Evolutionary conservation across 176 grass and related monocot genomes (phyloP).

Genomic region (Oryza nivara): DNA sequence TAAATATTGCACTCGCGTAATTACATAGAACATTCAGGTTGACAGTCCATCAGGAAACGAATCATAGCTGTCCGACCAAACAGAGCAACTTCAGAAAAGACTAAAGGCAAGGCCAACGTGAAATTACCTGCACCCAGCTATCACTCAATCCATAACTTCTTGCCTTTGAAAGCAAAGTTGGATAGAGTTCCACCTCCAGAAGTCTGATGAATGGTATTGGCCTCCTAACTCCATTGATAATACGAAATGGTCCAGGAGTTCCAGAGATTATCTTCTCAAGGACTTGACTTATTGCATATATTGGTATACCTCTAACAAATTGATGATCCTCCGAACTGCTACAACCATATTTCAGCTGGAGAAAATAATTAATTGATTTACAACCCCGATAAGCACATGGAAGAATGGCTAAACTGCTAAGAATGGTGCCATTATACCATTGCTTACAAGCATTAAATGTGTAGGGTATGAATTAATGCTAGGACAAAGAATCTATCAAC

Average conservation of each 20-base stretch:
- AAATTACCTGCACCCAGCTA: constrained; percentile 90
- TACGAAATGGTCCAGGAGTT: constrained; percentile 61
- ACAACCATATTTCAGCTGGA: constrained; percentile 90
- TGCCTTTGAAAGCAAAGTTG: constrained; percentile 98
- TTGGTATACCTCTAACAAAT: constrained; percentile 98
- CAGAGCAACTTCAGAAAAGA: constrained; percentile 26
- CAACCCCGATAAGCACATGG: constrained; percentile 4
- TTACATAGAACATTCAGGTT: neutral
- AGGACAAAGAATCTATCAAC: neutral
- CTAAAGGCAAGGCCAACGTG: constrained; percentile 22
- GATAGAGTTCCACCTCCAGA: constrained; percentile 95
- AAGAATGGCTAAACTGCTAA: constrained; percentile 1
- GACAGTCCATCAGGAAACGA: neutral
- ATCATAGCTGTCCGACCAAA: constrained; percentile 12
- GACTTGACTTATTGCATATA: constrained; percentile 93
- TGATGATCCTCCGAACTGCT: constrained; percentile 97
- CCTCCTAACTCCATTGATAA: constrained; percentile 83
- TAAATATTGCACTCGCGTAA: neutral
- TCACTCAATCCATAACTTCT: constrained; percentile 97
- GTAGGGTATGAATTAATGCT: neutral
- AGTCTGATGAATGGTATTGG: constrained; percentile 87
- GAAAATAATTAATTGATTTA: constrained; percentile 24
- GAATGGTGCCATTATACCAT: neutral
- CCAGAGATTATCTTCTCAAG: constrained; percentile 83
- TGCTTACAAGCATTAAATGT: constrained; percentile 30